Percentiles rank a stretch among this genome's conserved stretches.
phyloP scores from a whole-genome alignment of 1,284 basidiomycete genomes.

The Trichosporon ovoides region DNA sequence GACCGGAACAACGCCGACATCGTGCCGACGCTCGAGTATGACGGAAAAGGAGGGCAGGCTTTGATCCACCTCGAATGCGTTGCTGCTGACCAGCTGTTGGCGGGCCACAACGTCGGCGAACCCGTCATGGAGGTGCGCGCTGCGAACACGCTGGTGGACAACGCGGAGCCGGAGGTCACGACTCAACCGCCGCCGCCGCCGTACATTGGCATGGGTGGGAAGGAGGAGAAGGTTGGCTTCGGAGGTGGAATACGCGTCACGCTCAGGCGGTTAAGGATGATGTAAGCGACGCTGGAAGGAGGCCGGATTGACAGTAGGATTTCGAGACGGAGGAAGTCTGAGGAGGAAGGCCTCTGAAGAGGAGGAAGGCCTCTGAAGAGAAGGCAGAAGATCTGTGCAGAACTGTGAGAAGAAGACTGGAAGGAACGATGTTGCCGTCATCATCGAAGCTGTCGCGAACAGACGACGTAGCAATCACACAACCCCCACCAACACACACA shows the following conservation, averaged over 20 bases:
- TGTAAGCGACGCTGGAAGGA: neutral
- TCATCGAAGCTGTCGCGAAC: too few species aligned
- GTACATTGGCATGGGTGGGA: neutral
- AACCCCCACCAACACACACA: too few species aligned
- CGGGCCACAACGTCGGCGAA: neutral
- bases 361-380: too few species aligned
- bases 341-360: too few species aligned
- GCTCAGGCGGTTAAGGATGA: neutral
- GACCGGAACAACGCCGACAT: constrained; percentile 1
- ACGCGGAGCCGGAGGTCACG: neutral
- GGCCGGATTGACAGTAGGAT: neutral
- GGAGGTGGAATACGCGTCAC: neutral
- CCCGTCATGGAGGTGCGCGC: neutral
- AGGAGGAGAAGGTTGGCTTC: neutral
- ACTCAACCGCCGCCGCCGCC: neutral
- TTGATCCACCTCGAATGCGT: constrained; percentile 2
- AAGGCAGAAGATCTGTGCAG: too few species aligned
- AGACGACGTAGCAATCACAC: too few species aligned
- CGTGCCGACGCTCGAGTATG: neutral
- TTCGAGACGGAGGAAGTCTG: neutral
- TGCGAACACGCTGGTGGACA: neutral
- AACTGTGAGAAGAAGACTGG: too few species aligned
- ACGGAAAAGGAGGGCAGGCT: neutral
- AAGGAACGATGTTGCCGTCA: too few species aligned
- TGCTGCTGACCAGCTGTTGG: neutral